Percentiles rank a stretch among this genome's conserved stretches.
Evolutionary conservation across 305 asterid species (phyloP).

Genomic region (Fraxinus greggii): DNA sequence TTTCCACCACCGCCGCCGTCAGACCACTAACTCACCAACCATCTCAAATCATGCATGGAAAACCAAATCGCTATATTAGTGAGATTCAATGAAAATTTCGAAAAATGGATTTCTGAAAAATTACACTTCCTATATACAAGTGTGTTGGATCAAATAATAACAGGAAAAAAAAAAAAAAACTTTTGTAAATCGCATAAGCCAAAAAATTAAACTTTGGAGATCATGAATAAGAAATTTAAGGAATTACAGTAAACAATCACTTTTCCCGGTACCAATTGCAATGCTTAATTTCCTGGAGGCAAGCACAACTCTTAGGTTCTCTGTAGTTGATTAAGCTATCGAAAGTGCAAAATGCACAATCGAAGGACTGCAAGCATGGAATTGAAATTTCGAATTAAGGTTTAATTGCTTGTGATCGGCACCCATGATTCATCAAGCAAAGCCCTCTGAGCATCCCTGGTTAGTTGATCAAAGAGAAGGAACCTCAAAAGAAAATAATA

Average conservation of each 20-base stretch:
- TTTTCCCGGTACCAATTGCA: neutral
- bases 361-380: neutral
- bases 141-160: neutral
- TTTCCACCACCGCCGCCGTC: no score
- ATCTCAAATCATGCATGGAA: no score
- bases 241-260: neutral
- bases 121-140: neutral
- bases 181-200: neutral
- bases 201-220: neutral
- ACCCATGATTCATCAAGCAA: slow-evolving; percentile 47
- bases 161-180: neutral
- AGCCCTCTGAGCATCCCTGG: no score
- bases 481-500: no score
- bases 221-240: slow-evolving; percentile 5
- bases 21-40: no score
- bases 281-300: slow-evolving; percentile 5
- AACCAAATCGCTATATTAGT: neutral
- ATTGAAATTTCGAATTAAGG: slow-evolving; percentile 24
- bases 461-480: no score
- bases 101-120: neutral
- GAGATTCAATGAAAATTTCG: neutral
- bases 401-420: slow-evolving; percentile 48
- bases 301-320: slow-evolving; percentile 2
- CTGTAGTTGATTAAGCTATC: slow-evolving; percentile 16
- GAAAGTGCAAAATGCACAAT: slow-evolving; percentile 7